Conservation (phyloP, 768 basidiomycete species). For the Chalciporus piperatus region DNA sequence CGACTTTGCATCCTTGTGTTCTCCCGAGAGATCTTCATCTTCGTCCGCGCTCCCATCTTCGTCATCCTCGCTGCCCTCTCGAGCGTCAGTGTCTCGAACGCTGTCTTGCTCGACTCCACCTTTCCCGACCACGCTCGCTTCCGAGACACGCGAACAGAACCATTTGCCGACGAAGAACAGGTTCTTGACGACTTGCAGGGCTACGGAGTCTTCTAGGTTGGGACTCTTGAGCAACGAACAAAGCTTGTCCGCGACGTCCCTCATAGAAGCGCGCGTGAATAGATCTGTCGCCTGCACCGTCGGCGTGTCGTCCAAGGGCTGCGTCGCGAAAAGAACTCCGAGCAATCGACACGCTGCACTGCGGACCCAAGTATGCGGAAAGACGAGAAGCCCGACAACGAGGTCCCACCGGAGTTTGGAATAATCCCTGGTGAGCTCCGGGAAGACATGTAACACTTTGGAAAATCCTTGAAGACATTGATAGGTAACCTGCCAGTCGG, state of each 20-base stretch:
- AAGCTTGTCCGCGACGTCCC: conserved; percentile 68
- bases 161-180: conserved; percentile 90
- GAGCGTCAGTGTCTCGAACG: not conserved
- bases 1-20: conserved; percentile 6
- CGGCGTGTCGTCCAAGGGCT: conserved; percentile 34
- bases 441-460: conserved; percentile 60
- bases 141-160: conserved; percentile 49
- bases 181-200: conserved; percentile 88
- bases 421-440: conserved; percentile 44
- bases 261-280: conserved; percentile 54
- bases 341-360: conserved; percentile 74
- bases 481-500: conserved; percentile 83
- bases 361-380: conserved; percentile 95
- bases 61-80: conserved; percentile 16
- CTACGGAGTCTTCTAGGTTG: conserved; percentile 67
- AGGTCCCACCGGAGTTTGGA: conserved; percentile 59
- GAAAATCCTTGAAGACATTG: conserved; percentile 66
- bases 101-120: conserved; percentile 20
- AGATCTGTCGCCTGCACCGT: conserved; percentile 34
- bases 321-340: conserved; percentile 61
- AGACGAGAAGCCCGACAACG: conserved; percentile 67
- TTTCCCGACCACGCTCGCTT: conserved; percentile 15
- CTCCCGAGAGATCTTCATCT: conserved; percentile 9
- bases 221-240: conserved; percentile 80
- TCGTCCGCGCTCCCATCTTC: conserved; percentile 28